Conservation (phyloP, 768 basidiomycete genomes). For the Candolleomyces efflorescens region DNA sequence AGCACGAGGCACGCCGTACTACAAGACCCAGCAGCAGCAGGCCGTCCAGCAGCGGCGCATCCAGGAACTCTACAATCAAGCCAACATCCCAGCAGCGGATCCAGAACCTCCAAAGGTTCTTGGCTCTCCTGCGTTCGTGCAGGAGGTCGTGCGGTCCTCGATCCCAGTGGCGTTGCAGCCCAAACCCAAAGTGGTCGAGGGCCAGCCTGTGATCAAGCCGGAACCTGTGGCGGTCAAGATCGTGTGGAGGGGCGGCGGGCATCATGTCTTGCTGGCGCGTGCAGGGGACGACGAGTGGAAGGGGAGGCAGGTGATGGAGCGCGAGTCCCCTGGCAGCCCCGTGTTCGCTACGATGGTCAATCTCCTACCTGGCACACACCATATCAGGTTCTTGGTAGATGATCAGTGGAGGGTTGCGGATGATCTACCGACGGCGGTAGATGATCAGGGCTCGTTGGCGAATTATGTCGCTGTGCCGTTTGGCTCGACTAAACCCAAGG, state of each 20-base stretch:
- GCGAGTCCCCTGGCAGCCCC: slow-evolving; percentile 43
- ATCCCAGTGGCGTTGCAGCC: slow-evolving; percentile 51
- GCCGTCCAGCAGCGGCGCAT: slow-evolving; percentile 31
- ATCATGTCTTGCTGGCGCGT: slow-evolving; percentile 60
- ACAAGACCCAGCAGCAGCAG: slow-evolving; percentile 20
- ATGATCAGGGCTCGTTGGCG: slow-evolving; percentile 90
- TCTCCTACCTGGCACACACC: slow-evolving; percentile 87
- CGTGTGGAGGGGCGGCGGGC: slow-evolving; percentile 63
- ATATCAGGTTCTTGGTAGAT: slow-evolving; percentile 94
- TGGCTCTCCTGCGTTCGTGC: slow-evolving; percentile 36
- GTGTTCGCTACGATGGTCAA: slow-evolving; percentile 30
- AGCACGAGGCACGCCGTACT: slow-evolving; percentile 12
- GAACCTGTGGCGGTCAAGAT: slow-evolving; percentile 47
- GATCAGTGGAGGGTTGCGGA: slow-evolving; percentile 77
- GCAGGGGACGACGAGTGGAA: slow-evolving; percentile 78
- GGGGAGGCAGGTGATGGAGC: slow-evolving; percentile 59
- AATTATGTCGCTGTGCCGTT: slow-evolving; percentile 82
- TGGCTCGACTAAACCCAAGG: slow-evolving; percentile 15
- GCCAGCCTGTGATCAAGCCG: slow-evolving; percentile 8
- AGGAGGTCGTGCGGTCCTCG: slow-evolving; percentile 57
- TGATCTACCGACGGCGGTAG: slow-evolving; percentile 79
- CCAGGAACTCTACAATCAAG: slow-evolving; percentile 40
- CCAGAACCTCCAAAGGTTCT: slow-evolving; percentile 5
- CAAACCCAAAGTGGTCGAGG: slow-evolving; percentile 10
- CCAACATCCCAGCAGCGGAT: slow-evolving; percentile 15